A percentile compares a stretch with the other conserved stretches of the same genome.
Evolutionary conservation across 805 yeast genomes (phyloP).

Genomic region (Ogataea salicorniae): DNA sequence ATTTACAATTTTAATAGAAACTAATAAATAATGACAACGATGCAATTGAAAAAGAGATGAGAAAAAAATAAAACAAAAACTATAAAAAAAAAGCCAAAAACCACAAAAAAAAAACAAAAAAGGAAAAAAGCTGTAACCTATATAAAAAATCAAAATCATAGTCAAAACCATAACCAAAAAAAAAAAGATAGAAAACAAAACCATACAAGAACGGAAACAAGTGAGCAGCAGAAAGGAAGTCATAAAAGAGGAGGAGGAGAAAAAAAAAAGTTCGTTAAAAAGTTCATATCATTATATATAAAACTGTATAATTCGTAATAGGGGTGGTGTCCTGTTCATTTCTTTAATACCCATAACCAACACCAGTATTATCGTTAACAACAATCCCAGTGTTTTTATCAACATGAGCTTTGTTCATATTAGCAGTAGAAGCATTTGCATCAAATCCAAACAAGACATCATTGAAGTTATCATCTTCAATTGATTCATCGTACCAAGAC

Average conservation of each 20-base stretch:
- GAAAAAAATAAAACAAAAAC: neutral
- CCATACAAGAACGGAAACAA: neutral
- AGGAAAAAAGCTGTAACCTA: too few species aligned
- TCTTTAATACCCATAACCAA: too few species aligned
- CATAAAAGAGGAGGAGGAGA: neutral
- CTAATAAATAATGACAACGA: too few species aligned
- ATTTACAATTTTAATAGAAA: too few species aligned
- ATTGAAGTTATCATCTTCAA: too few species aligned
- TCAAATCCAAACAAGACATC: neutral
- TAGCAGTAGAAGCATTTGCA: neutral
- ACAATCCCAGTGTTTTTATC: neutral
- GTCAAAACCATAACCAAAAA: too few species aligned
- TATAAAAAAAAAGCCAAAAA: neutral
- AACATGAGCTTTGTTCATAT: neutral
- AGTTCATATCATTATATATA: too few species aligned
- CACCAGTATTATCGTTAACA: neutral
- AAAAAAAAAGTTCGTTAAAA: neutral
- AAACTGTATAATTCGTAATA: too few species aligned
- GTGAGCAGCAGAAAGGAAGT: too few species aligned
- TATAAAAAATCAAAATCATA: too few species aligned
- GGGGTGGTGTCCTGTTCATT: too few species aligned
- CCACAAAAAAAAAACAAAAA: neutral
- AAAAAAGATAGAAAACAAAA: neutral
- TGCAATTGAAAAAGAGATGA: too few species aligned
- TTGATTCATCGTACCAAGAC: constrained; percentile 1